Base-by-base conservation (phyloP, 1,284 basidiomycete species). In the Fomitopsis schrenkii region DNA sequence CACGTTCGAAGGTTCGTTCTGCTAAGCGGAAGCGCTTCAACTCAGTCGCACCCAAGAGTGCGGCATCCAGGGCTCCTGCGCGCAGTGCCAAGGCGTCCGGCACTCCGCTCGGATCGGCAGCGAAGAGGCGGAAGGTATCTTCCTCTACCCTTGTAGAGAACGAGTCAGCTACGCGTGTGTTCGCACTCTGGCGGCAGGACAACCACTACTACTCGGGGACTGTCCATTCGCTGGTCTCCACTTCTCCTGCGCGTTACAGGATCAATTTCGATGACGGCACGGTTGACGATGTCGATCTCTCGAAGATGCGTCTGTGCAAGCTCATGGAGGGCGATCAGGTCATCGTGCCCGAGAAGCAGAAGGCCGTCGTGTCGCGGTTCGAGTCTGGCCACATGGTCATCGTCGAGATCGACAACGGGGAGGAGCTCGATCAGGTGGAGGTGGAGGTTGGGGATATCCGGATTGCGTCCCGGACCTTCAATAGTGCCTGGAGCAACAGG, bases 261-360 rank as follows among this genome's bases (percentile, higher is more conserved):
- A 70, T 92, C 64, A 74, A 76, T 33, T 92, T 90, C 69, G 88
- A 90, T 65, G 90, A 91, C 67, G 74, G 69, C 2, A 79, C 78
- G 1, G 70, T 77, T 22, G 79, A 74, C 12, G 68, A 68, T 1
- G 77, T 88, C 14, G 78, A 76, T 35, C 65, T 87, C 40, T 77
- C 80, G 35, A 78, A 85, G 48, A 77, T 92, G 71, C 85, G 90
- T 41, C 69, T 69, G 12, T 79, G 77, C 63, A 75, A 80, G 30
- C 72, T 89, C 28, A 72, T 72, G 19, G 68, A 75, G 10, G 87
- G 84, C 3, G 90, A 92, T 66, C 75, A 81, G 54, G 82, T 90
- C 33, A 74, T 83, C 68, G 68, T 64, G 19, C 67, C 75, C 57
- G 63, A 73, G 62, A 65, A 72, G 14, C 45, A 64, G 59, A 75